Conservation (phyloP, 176 grass and related monocot species). For the Saccharum officinarum region DNA sequence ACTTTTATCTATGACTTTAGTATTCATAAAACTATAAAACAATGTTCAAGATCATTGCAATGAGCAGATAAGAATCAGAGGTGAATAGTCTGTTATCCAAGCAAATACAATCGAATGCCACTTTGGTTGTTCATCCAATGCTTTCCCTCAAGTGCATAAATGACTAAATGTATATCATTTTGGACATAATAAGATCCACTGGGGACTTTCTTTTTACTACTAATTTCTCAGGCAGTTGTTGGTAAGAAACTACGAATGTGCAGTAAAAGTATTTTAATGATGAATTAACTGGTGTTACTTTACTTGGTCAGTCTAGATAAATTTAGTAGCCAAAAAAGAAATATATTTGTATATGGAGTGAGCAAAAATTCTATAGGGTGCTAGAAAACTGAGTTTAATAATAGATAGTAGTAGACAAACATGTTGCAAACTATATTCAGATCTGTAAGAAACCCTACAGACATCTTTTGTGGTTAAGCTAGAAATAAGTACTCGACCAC, state of each 20-base stretch:
- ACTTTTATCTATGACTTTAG: not conserved
- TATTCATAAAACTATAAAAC: not conserved
- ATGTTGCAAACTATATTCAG: not conserved
- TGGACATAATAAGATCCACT: not conserved
- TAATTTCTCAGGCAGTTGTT: not conserved
- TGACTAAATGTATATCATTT: not conserved
- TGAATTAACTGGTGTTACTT: not conserved
- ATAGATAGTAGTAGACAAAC: not conserved
- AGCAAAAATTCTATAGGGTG: not conserved
- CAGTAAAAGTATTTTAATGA: not conserved
- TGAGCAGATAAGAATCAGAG: not conserved
- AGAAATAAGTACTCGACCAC: not conserved
- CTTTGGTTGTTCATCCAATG: not conserved
- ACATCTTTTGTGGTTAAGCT: not conserved
- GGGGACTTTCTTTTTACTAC: not conserved
- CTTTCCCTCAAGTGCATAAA: not conserved
- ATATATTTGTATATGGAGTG: not conserved
- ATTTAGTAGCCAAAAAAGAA: not conserved
- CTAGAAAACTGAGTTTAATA: not conserved
- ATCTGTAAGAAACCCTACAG: not conserved
- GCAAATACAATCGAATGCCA: not conserved
- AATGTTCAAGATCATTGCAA: conserved; percentile 3
- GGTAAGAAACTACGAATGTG: not conserved
- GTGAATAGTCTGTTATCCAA: not conserved
- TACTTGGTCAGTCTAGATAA: not conserved